Conservation (phyloP, 2,329 filamentous ascomycete genomes). For the Ascochyta rabiei region DNA sequence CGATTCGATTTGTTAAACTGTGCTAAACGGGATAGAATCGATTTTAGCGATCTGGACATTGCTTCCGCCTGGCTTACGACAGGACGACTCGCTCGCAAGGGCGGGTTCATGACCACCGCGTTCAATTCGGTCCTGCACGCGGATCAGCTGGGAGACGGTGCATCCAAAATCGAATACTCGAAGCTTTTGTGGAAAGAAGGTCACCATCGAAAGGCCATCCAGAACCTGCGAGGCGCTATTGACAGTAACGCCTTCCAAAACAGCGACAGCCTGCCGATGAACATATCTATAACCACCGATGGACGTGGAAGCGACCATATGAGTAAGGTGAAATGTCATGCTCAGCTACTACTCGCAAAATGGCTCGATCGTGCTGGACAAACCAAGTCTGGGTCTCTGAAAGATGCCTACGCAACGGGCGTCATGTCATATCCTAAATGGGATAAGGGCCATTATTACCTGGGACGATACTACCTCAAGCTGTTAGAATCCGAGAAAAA, state of each 20-base stretch:
- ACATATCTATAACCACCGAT: constrained; percentile 47
- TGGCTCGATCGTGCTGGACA: constrained; percentile 97
- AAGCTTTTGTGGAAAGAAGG: constrained; percentile 92
- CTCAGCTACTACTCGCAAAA: constrained; percentile 88
- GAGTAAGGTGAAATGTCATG: constrained; percentile 72
- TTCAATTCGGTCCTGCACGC: constrained; percentile 95
- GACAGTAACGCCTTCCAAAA: constrained; percentile 75
- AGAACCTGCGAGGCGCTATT: constrained; percentile 86
- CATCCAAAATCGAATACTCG: constrained; percentile 92
- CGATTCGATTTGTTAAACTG: neutral
- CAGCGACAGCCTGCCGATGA: constrained; percentile 45
- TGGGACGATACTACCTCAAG: constrained; percentile 97
- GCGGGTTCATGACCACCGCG: constrained; percentile 81
- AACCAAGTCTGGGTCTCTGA: constrained; percentile 81
- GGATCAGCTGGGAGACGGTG: constrained; percentile 79
- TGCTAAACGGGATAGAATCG: constrained; percentile 45
- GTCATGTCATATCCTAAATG: constrained; percentile 72
- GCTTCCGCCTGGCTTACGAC: constrained; percentile 85
- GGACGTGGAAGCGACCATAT: constrained; percentile 49
- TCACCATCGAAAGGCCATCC: constrained; percentile 92
- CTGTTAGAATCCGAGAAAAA: constrained; percentile 86
- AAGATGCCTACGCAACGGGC: constrained; percentile 75
- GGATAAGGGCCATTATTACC: constrained; percentile 97
- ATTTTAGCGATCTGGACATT: constrained; percentile 74
- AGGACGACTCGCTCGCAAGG: constrained; percentile 84